phyloP scores from a whole-genome alignment of 1,139 yeast species.

The Wickerhamiella pararugosa region DNA sequence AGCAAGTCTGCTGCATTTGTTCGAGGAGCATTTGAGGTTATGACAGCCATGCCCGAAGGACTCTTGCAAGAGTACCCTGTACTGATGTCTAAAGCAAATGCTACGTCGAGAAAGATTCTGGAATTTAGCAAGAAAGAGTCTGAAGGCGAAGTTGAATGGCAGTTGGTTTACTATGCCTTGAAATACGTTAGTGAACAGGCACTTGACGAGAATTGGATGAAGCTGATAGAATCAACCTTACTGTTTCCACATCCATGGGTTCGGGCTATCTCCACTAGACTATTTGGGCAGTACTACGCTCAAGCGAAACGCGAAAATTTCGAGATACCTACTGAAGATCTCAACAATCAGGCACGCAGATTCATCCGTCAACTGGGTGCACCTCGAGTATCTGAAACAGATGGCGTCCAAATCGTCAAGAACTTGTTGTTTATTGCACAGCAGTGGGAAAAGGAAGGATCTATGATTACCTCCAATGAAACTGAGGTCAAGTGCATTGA shows the following conservation, averaged over 20 bases:
- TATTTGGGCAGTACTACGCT: conserved; percentile 26
- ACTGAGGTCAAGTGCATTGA: conserved; percentile 27
- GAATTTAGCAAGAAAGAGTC: conserved; percentile 9
- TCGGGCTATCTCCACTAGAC: conserved; percentile 51
- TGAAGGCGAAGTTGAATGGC: conserved; percentile 39
- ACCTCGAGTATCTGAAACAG: conserved; percentile 48
- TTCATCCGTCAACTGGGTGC: conserved; percentile 69
- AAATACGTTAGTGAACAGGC: conserved; percentile 34
- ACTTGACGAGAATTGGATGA: conserved; percentile 26
- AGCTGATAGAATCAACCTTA: conserved; percentile 36
- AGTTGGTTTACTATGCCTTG: conserved; percentile 52
- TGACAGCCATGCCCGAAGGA: conserved; percentile 44
- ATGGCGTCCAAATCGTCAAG: conserved; percentile 53
- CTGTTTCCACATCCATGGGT: conserved; percentile 91
- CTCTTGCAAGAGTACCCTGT: conserved; percentile 14
- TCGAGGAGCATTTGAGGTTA: conserved; percentile 66
- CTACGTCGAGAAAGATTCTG: conserved; percentile 16
- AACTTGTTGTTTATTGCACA: conserved; percentile 48
- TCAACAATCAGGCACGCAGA: conserved; percentile 42
- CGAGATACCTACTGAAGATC: conserved; percentile 22
- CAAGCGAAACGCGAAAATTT: conserved; percentile 8
- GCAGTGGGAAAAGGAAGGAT: conserved; percentile 33
- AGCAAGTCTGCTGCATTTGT: conserved; percentile 39
- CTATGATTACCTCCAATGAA: conserved; percentile 9
- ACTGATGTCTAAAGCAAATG: conserved; percentile 16